These are phyloP conservation scores for Teunomyces stri DNA, from an alignment of 805 yeast species.

Conservation along the genomic window DNA sequence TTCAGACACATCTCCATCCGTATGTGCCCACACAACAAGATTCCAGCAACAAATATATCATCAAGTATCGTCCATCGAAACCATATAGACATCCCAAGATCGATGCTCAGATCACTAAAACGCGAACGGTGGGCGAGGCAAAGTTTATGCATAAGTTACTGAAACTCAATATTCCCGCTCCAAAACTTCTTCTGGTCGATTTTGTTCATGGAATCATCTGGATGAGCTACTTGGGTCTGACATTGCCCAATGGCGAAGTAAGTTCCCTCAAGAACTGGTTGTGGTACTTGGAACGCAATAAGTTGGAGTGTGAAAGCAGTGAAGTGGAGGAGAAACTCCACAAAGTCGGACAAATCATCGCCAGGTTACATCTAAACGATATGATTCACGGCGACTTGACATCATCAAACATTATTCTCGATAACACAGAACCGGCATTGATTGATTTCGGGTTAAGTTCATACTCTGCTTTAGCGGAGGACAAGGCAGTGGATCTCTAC, in stretches of 20 bases:
- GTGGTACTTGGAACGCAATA: conserved; percentile 52
- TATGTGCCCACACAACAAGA: conserved; percentile 37
- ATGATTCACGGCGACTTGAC: conserved; percentile 94
- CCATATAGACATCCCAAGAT: conserved; percentile 85
- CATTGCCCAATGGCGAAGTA: conserved; percentile 47
- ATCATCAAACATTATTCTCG: conserved; percentile 70
- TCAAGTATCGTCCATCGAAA: conserved; percentile 86
- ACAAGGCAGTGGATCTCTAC: conserved; percentile 95
- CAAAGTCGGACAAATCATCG: conserved; percentile 66
- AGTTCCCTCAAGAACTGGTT: conserved; percentile 72
- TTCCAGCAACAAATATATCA: conserved; percentile 42
- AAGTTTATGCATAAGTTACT: conserved; percentile 62
- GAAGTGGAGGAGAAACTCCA: conserved; percentile 45
- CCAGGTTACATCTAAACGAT: conserved; percentile 68
- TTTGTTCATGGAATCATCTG: conserved; percentile 75
- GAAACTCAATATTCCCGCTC: conserved; percentile 62
- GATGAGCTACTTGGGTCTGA: conserved; percentile 77
- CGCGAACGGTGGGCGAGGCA: conserved; percentile 82
- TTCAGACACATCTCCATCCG: conserved; percentile 63
- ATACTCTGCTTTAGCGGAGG: conserved; percentile 73
- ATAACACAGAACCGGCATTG: conserved; percentile 46
- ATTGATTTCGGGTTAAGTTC: conserved; percentile 93
- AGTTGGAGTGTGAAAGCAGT: conserved; percentile 22
- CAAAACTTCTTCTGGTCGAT: conserved; percentile 74
- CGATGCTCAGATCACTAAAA: conserved; percentile 72